Percentiles rank a stretch among this genome's conserved stretches.
phyloP scores from a whole-genome alignment of 768 basidiomycete species.

The Scleroderma citrinum region DNA sequence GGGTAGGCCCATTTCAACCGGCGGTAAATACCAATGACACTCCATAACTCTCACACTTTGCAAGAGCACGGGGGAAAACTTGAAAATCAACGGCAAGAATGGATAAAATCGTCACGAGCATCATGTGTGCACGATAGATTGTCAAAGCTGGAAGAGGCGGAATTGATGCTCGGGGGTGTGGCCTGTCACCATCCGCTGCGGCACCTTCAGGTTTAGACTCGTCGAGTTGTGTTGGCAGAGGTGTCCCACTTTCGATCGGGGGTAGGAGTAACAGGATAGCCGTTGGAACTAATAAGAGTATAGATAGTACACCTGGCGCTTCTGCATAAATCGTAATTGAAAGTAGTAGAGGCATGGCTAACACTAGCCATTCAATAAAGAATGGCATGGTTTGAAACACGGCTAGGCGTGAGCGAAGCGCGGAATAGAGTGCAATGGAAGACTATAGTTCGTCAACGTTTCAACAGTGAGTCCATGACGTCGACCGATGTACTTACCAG shows the following conservation, averaged over 20 bases:
- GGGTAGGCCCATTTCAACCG: neutral
- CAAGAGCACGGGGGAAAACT: conserved; percentile 81
- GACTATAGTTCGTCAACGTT: conserved; percentile 39
- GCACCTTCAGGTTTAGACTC: neutral
- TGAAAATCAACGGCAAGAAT: conserved; percentile 97
- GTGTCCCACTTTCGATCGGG: conserved; percentile 38
- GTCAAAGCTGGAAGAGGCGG: conserved; percentile 71
- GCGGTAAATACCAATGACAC: conserved; percentile 71
- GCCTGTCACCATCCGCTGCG: neutral
- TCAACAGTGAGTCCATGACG: conserved; percentile 13
- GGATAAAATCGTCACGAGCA: conserved; percentile 83
- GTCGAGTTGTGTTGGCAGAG: conserved; percentile 43
- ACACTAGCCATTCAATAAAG: conserved; percentile 51
- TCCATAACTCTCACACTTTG: conserved; percentile 92
- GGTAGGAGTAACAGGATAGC: conserved; percentile 39
- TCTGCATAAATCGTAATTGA: conserved; percentile 74
- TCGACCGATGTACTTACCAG: conserved; percentile 41
- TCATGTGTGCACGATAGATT: conserved; percentile 90
- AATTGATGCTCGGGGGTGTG: conserved; percentile 4
- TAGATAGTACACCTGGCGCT: conserved; percentile 45
- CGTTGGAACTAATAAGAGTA: conserved; percentile 42
- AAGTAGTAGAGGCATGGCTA: conserved; percentile 74
- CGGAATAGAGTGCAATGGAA: conserved; percentile 66
- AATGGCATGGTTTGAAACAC: conserved; percentile 33
- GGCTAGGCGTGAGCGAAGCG: conserved; percentile 45